phyloP scores from a whole-genome alignment of 345 rosid species.

The Anastatica hierochuntica region DNA sequence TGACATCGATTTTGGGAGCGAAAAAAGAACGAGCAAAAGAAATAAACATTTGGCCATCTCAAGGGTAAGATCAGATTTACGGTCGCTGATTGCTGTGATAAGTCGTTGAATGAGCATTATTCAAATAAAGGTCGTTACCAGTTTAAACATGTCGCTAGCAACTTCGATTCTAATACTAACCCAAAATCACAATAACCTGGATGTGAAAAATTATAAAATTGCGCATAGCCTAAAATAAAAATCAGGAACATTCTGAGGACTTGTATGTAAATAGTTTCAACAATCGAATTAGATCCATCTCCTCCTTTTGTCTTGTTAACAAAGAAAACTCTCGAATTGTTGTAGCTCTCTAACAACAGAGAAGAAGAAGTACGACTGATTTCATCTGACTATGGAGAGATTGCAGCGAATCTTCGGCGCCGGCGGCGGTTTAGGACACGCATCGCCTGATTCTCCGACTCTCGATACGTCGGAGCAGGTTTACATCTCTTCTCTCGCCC shows the following conservation, averaged over 20 bases:
- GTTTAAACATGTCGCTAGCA: too few relatives aligned
- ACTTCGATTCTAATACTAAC: too few relatives aligned
- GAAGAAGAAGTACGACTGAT: background rate
- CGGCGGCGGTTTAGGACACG: slow-evolving; percentile 63
- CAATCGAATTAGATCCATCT: background rate
- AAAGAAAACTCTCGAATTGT: background rate
- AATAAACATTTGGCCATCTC: too few relatives aligned
- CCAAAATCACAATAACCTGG: background rate
- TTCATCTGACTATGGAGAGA: slow-evolving; percentile 40
- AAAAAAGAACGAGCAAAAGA: too few relatives aligned
- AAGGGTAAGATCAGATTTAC: too few relatives aligned
- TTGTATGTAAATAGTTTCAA: background rate
- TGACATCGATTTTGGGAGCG: too few relatives aligned
- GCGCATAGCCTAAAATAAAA: background rate
- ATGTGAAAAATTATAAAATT: too few relatives aligned
- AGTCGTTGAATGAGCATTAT: too few relatives aligned
- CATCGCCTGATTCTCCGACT: slow-evolving; percentile 71
- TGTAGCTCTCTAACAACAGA: background rate
- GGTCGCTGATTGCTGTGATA: too few relatives aligned
- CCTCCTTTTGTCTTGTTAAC: background rate
- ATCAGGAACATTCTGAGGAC: background rate
- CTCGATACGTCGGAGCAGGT: slow-evolving; percentile 88
- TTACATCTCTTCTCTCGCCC: slow-evolving; percentile 85
- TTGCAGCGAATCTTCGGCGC: slow-evolving; percentile 75
- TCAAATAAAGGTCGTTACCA: too few relatives aligned